A percentile compares a stretch with the other conserved stretches of the same genome.
Evolutionary conservation across 345 rosid species (phyloP).

Genomic region (Linum lewisii): DNA sequence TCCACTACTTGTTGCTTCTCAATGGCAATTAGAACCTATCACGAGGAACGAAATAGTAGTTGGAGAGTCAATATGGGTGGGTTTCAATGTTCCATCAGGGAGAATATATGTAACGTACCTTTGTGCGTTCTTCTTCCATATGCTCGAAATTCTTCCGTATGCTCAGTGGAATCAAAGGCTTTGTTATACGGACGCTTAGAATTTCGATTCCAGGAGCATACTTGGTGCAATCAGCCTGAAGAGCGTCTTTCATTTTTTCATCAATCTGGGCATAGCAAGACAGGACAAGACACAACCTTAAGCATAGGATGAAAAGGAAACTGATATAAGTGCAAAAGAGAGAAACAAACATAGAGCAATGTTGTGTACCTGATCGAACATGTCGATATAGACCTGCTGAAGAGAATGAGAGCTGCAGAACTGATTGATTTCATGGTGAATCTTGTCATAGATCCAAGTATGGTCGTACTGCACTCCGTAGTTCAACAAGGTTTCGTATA

Average conservation of each 20-base stretch:
- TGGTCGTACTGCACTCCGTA: constrained; percentile 81
- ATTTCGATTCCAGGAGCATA: constrained; percentile 94
- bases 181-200: constrained; percentile 83
- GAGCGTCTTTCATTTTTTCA: constrained; percentile 94
- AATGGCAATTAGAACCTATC: constrained; percentile 69
- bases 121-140: constrained; percentile 94
- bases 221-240: constrained; percentile 79
- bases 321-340: no score
- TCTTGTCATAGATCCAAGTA: constrained; percentile 97
- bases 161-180: constrained; percentile 71
- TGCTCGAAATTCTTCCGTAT: constrained; percentile 73
- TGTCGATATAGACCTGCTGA: constrained; percentile 94
- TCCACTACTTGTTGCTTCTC: constrained; percentile 79
- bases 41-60: no score
- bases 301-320: no score
- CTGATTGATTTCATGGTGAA: constrained; percentile 98
- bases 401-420: constrained; percentile 88
- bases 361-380: constrained; percentile 72
- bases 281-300: background rate
- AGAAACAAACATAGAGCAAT: background rate
- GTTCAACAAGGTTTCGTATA: constrained; percentile 67
- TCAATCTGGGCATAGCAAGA: constrained; percentile 47
- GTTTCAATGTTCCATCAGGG: background rate
- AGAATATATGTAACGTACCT: constrained; percentile 30
- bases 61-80: background rate